These are phyloP conservation scores for Fusarium sp. DNA, from an alignment of 2,329 filamentous ascomycete genomes.

Conservation along the genomic window DNA sequence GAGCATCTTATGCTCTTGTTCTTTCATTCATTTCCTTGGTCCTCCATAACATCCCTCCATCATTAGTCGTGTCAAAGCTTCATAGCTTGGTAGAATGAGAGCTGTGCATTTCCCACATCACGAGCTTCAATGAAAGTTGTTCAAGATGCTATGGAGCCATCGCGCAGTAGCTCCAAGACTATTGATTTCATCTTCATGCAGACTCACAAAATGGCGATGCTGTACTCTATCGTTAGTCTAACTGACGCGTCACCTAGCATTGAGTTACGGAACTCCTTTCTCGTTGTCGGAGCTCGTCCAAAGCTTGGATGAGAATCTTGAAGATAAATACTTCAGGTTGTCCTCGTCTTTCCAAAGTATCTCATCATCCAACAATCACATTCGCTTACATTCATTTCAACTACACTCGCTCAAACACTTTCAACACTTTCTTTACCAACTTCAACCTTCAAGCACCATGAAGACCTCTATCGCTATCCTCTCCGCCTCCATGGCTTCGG, in stretches of 20 bases:
- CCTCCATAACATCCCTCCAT: neutral
- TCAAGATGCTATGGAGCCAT: neutral
- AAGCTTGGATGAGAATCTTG: neutral
- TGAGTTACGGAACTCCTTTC: neutral
- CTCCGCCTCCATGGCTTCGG: conserved; percentile 1
- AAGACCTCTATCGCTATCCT: conserved; percentile 12
- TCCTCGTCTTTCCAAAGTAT: neutral
- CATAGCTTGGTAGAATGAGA: neutral
- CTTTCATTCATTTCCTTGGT: neutral
- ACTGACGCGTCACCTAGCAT: neutral
- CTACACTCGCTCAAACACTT: neutral
- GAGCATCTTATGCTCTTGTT: neutral
- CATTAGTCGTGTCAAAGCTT: neutral
- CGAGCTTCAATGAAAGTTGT: neutral
- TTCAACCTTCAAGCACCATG: conserved; percentile 1
- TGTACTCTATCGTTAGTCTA: neutral
- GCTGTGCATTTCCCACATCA: neutral
- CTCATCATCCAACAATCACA: neutral
- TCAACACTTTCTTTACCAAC: neutral
- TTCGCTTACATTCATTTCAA: neutral
- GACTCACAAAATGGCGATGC: neutral
- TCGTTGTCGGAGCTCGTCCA: neutral
- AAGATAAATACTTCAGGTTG: neutral
- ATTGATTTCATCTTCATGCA: conserved; percentile 11
- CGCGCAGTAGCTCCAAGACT: neutral